Evolutionary conservation across 1,284 basidiomycete genomes (phyloP), one percentile per base, ranked within the genome.

Genomic region (Apiotrichum veenhuisii): DNA sequence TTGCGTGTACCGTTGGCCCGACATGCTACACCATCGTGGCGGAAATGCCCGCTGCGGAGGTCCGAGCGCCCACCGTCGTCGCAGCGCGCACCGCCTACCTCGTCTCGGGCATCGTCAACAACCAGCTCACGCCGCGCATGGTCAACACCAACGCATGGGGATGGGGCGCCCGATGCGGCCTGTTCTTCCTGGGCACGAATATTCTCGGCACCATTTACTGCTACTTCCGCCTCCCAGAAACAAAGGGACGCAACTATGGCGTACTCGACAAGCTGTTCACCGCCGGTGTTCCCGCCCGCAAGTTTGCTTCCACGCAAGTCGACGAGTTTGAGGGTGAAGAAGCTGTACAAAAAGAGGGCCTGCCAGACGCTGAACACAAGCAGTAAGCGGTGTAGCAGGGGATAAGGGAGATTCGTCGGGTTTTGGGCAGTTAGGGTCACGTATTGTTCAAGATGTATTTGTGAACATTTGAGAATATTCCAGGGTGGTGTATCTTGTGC

Each of bases 51-150:
- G 43, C 59, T 0, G 58, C 62, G 7, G 50, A 54, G 4, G 42
- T 75, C 18, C 43, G 77, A 74, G 52, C 64, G 70, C 80, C 79
- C 62, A 76, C 79, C 2, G 73, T 81, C 64, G 80, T 77, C 2
- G 69, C 81, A 10, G 72, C 76, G 2, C 74, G 80, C 25, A 72
- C 72, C 50, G 59, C 70, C 3, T 81, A 80, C 69, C 71, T 69
- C 53, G 61, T 73, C 25, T 72, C 68, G 40, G 73, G 73, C 52
- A 72, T 78, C 57, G 68, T 79, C 54, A 52, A 45, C 45, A 47
- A 50, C 30, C 63, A 64, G 37, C 54, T 69, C 34, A 73, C 72
- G n/a, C 80, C 80, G 2, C 67, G 77, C 45, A 77, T 79, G 77
- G 67, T 80, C 37, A 73, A 67, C 58, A 70, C 74, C 1, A 73